Base-by-base conservation (phyloP, 805 yeast species). In the Hanseniaspora lindneri region DNA sequence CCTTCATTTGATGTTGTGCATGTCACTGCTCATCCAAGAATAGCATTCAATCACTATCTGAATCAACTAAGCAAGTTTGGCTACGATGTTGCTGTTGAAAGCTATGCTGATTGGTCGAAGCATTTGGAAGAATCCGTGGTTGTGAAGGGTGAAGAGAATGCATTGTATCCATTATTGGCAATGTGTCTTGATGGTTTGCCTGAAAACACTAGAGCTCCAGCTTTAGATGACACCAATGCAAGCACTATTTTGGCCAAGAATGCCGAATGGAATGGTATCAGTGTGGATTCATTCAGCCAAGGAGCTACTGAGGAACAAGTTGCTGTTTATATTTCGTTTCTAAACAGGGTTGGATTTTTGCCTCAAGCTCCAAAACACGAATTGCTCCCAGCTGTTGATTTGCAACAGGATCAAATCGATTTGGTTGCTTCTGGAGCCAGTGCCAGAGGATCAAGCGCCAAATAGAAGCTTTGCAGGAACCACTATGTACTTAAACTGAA, bases 21-120 rank as follows among this genome's bases (percentile, higher is more conserved):
- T 39, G 96, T 92, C n/a, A 92, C 97, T 5, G 94, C 89, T 21
- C 97, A 92, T 58, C 99, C 99, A 52, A 78, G 98, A 62, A 78
- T 86, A 52, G 69, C 75, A 36, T 83, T 88, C 68, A 80, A 77
- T 58, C 79, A 83, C 55, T 89, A 78, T 67, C 67, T 92, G 55
- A 76, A 77, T 16, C 60, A 80, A 9, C 70, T 88, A 60, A 66
- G 70, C 49, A 62, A 66, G 13, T 89, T 76, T 58, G 98, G 98
- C 8, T 94, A 84, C 65, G 58, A 70, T 19, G 77, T 83, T 41
- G 65, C 67, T 52, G 69, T 72, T 41, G 73, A 72, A 13, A 83
- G 77, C 56, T 92, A 92, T 60, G 73, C 78, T 13, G 68, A 73
- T 17, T 92, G 99, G 99, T 79, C 83, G 52, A 66, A 71, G 35